Conservation (phyloP, 306 rosid genomes). For the Neltuma alba region DNA sequence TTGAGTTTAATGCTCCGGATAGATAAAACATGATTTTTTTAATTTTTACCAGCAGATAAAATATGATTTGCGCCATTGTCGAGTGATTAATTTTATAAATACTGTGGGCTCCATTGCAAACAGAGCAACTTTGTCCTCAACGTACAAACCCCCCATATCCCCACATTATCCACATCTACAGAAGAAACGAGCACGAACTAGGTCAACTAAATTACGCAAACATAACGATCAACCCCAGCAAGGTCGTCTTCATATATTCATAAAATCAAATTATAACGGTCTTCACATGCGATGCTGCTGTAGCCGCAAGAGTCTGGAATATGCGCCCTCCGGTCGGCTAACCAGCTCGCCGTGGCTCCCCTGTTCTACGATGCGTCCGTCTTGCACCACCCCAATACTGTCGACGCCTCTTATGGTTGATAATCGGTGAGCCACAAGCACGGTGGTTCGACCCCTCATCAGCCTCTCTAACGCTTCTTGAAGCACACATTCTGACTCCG, state of each 20-base stretch:
- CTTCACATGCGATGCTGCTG: slow-evolving; percentile 90
- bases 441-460: slow-evolving; percentile 95
- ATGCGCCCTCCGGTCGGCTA: slow-evolving; percentile 91
- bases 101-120: too few relatives aligned
- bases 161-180: slow-evolving; percentile 82
- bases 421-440: slow-evolving; percentile 89
- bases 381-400: slow-evolving; percentile 89
- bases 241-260: background rate
- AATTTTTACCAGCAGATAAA: too few relatives aligned
- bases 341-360: slow-evolving; percentile 85
- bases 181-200: slow-evolving; percentile 47
- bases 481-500: slow-evolving; percentile 90
- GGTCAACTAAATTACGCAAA: slow-evolving; percentile 51
- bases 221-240: slow-evolving; percentile 6
- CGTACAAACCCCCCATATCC: slow-evolving; percentile 50
- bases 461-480: slow-evolving; percentile 97
- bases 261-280: background rate
- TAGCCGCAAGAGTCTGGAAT: slow-evolving; percentile 90
- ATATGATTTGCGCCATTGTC: too few relatives aligned
- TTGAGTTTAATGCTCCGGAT: too few relatives aligned
- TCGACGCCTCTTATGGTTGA: slow-evolving; percentile 92
- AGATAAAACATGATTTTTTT: too few relatives aligned
- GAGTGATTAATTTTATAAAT: too few relatives aligned
- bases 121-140: background rate
- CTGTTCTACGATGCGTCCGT: slow-evolving; percentile 89